phyloP scores from a whole-genome alignment of 2,329 filamentous ascomycete genomes.

The Arachnomyces sp. region DNA sequence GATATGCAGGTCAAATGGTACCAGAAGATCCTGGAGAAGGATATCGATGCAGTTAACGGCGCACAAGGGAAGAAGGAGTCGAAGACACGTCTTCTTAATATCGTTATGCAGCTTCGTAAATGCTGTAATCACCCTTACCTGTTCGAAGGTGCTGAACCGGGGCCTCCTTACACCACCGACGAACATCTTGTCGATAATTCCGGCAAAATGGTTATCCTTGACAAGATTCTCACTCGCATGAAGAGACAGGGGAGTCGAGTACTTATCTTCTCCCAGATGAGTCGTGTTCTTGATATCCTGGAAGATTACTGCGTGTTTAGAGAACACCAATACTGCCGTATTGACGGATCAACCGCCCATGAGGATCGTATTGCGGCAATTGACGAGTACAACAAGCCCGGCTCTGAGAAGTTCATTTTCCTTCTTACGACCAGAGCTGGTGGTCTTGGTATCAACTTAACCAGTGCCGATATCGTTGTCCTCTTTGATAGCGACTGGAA shows the following conservation, averaged over 20 bases:
- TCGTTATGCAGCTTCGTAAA: slow-evolving; percentile 98
- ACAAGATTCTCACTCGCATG: slow-evolving; percentile 79
- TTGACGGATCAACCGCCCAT: slow-evolving; percentile 92
- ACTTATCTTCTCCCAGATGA: slow-evolving; percentile 99
- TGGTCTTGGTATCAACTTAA: slow-evolving; percentile 94
- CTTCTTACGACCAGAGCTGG: slow-evolving; percentile 90
- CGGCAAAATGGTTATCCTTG: slow-evolving; percentile 94
- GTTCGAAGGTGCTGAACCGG: slow-evolving; percentile 94
- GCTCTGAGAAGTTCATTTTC: slow-evolving; percentile 94
- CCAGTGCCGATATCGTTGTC: slow-evolving; percentile 87
- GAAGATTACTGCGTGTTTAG: slow-evolving; percentile 98
- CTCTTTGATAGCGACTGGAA: slow-evolving; percentile 99
- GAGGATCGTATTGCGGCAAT: slow-evolving; percentile 97
- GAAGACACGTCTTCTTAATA: slow-evolving; percentile 93
- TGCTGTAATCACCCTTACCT: slow-evolving; percentile 98
- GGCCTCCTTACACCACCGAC: slow-evolving; percentile 94
- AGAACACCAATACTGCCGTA: slow-evolving; percentile 91
- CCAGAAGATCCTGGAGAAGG: slow-evolving; percentile 96
- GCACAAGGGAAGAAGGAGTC: slow-evolving; percentile 94
- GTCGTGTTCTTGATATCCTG: slow-evolving; percentile 87
- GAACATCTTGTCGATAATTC: slow-evolving; percentile 90
- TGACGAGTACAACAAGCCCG: slow-evolving; percentile 95
- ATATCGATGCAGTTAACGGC: slow-evolving; percentile 97
- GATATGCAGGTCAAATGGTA: slow-evolving; percentile 99
- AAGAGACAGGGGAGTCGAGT: slow-evolving; percentile 82